Percentiles rank a stretch among this genome's conserved stretches.
phyloP scores from a whole-genome alignment of 306 rosid genomes.

The Heteromeles arbutifolia region DNA sequence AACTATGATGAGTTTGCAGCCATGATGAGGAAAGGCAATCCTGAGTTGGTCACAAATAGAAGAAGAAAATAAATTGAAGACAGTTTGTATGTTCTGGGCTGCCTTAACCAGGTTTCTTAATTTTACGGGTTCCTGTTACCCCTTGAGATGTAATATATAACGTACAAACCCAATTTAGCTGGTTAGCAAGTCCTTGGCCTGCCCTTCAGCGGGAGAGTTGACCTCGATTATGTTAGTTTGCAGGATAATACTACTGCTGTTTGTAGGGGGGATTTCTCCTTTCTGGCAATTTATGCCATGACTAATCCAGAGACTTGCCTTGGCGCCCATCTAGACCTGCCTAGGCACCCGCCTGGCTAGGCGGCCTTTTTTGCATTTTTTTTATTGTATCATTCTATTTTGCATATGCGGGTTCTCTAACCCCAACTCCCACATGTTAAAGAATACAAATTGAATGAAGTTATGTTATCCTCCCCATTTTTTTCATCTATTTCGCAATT shows the following conservation, averaged over 20 bases:
- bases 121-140: neutral
- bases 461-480: neutral
- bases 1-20: slow-evolving; percentile 88
- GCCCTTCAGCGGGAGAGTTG: neutral
- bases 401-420: neutral
- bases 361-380: too few species aligned
- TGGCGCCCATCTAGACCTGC: too few species aligned
- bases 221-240: neutral
- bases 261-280: neutral
- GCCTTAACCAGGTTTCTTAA: neutral
- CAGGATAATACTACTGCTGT: neutral
- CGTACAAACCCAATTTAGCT: neutral
- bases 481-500: neutral
- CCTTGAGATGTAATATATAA: neutral
- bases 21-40: slow-evolving; percentile 95
- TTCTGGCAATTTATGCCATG: neutral
- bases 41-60: slow-evolving; percentile 51
- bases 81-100: neutral
- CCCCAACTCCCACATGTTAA: neutral
- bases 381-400: too few species aligned
- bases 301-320: too few species aligned
- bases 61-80: slow-evolving; percentile 43
- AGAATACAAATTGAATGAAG: neutral
- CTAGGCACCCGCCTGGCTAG: too few species aligned
- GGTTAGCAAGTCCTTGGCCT: neutral